Conservation (phyloP, 768 basidiomycete species). For the Russula sp. region DNA sequence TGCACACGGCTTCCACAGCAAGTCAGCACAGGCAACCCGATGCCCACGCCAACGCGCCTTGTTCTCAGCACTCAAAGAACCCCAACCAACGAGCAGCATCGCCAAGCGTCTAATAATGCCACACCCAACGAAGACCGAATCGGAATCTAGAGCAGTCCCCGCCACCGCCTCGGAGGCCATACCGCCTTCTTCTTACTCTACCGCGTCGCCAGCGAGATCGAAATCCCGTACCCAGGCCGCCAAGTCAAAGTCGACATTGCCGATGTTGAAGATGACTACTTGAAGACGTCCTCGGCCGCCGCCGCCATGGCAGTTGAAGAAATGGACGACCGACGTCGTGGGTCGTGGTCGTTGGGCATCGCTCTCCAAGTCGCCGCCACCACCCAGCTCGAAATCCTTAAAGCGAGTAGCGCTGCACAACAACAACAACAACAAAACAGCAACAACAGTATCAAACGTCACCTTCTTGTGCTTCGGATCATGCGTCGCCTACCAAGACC, state of each 20-base stretch:
- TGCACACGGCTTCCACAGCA: conserved; percentile 27
- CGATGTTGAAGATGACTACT: conserved; percentile 6
- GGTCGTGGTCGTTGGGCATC: not conserved
- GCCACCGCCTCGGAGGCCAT: not conserved
- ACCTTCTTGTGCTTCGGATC: not conserved
- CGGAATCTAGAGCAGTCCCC: not conserved
- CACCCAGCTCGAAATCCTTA: not conserved
- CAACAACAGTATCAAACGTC: no score
- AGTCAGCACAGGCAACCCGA: conserved; percentile 4
- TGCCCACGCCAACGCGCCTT: conserved; percentile 24
- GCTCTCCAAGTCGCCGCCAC: not conserved
- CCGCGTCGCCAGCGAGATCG: not conserved
- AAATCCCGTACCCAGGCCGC: not conserved
- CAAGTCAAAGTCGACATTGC: conserved; percentile 12
- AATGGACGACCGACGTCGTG: not conserved
- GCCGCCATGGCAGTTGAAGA: not conserved
- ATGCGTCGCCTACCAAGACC: not conserved
- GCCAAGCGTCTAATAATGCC: conserved; percentile 10
- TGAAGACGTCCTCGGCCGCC: not conserved
- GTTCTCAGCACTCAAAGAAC: conserved; percentile 20
- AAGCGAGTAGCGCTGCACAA: not conserved
- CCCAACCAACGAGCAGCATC: conserved; percentile 12
- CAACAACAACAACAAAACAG: not conserved
- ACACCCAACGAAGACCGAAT: not conserved
- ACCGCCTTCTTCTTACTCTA: not conserved